A percentile compares a stretch with the other conserved stretches of the same genome.
Evolutionary conservation across 495 filamentous ascomycete genomes (phyloP).

Genomic region (Podospora anserina): DNA sequence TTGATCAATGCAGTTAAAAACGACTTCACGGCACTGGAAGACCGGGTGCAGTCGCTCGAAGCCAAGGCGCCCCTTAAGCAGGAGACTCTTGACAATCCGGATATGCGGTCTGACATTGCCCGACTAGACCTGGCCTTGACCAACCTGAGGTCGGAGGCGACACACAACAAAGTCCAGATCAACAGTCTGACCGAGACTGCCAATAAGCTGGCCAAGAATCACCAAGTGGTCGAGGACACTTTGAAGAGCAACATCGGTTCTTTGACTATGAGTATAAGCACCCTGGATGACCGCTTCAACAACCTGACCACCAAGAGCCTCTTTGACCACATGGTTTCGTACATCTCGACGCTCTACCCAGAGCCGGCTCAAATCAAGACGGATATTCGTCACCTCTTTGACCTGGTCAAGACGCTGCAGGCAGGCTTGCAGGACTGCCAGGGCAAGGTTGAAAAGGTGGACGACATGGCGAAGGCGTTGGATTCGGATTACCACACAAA

Average conservation of each 20-base stretch:
- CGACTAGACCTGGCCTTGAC: neutral
- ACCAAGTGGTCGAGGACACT: conserved; percentile 8
- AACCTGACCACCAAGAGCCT: conserved; percentile 31
- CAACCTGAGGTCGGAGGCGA: neutral
- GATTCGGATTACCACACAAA: neutral
- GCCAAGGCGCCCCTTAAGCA: neutral
- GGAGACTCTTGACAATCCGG: neutral
- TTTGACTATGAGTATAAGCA: conserved; percentile 12
- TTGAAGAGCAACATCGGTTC: conserved; percentile 9
- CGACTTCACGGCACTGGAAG: neutral
- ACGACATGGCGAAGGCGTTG: neutral
- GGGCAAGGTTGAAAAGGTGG: conserved; percentile 11
- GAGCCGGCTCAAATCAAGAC: conserved; percentile 8
- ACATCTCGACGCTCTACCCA: conserved; percentile 26
- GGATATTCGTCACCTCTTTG: conserved; percentile 14
- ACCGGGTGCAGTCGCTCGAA: neutral
- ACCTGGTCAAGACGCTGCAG: neutral
- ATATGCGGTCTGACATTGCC: neutral
- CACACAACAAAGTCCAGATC: neutral
- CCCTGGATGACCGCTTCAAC: conserved; percentile 26
- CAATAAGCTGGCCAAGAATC: neutral
- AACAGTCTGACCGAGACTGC: neutral
- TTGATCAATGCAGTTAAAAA: neutral
- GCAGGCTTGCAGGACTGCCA: conserved; percentile 4
- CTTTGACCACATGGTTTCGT: conserved; percentile 26